These are phyloP conservation scores for Beauveria caledonica DNA, from an alignment of 2,329 filamentous ascomycete genomes.

Conservation along the genomic window DNA sequence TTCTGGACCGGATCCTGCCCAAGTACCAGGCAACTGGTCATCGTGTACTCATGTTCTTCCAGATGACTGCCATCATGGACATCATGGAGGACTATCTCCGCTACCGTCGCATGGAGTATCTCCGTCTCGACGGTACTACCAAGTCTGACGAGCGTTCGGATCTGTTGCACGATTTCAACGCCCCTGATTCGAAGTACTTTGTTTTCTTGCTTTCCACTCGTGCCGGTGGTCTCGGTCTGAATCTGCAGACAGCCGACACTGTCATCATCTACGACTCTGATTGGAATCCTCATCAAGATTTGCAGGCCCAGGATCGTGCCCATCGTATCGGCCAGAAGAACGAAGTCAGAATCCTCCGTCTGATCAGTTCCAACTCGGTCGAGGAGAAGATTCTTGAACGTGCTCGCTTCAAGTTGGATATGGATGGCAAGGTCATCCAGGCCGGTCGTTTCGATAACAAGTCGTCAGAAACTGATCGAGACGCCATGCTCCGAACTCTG, in stretches of 20 bases:
- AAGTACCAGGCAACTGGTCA: constrained; percentile 90
- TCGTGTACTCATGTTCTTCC: constrained; percentile 98
- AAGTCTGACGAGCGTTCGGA: constrained; percentile 97
- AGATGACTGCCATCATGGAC: constrained; percentile 99
- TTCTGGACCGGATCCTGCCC: constrained; percentile 83
- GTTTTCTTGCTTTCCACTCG: constrained; percentile 98
- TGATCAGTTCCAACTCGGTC: constrained; percentile 94
- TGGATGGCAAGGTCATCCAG: constrained; percentile 99
- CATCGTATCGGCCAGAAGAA: constrained; percentile 99
- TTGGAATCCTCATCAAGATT: constrained; percentile 99
- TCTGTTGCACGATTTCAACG: constrained; percentile 81
- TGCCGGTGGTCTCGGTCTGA: constrained; percentile 94
- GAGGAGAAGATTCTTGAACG: constrained; percentile 98
- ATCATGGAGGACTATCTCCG: constrained; percentile 99
- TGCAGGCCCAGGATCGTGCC: constrained; percentile 98
- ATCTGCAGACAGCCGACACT: constrained; percentile 93
- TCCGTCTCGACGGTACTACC: constrained; percentile 91
- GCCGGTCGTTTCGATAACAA: constrained; percentile 99
- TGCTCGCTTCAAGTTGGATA: constrained; percentile 95
- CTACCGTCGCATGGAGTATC: constrained; percentile 72
- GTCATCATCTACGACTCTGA: constrained; percentile 99
- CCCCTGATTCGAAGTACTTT: constrained; percentile 83
- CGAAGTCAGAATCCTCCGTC: constrained; percentile 88
- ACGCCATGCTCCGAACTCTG: constrained; percentile 89
- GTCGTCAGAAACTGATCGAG: constrained; percentile 95